phyloP scores from a whole-genome alignment of 495 filamentous ascomycete genomes.

The Penicillium odoratum region DNA sequence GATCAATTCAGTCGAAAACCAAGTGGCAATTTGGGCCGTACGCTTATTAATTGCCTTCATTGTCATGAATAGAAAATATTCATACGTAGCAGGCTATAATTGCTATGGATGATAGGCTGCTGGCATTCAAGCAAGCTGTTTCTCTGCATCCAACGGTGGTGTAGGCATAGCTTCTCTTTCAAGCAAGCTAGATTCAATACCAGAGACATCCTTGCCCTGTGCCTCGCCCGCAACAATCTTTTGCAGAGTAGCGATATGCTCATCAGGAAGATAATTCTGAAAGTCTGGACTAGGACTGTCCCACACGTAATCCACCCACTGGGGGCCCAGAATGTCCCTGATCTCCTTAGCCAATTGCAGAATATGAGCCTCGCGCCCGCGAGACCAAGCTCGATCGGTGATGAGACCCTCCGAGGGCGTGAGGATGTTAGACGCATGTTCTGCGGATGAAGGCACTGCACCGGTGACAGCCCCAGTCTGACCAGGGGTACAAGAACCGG shows the following conservation, averaged over 20 bases:
- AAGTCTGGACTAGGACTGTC: slow-evolving; percentile 62
- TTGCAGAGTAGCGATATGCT: slow-evolving; percentile 30
- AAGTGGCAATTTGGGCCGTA: too few species aligned
- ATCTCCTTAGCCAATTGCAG: slow-evolving; percentile 60
- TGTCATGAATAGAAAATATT: too few species aligned
- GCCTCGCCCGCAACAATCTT: slow-evolving; percentile 7
- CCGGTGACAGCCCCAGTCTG: slow-evolving; percentile 5
- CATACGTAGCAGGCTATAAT: too few species aligned
- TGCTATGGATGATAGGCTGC: not conserved
- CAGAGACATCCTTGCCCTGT: slow-evolving; percentile 4
- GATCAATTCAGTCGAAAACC: too few species aligned
- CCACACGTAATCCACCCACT: slow-evolving; percentile 76
- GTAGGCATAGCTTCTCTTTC: slow-evolving; percentile 27
- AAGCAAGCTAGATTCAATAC: slow-evolving; percentile 1
- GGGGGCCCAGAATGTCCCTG: slow-evolving; percentile 57
- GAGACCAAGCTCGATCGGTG: slow-evolving; percentile 60
- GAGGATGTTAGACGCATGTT: slow-evolving; percentile 22
- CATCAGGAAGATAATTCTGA: slow-evolving; percentile 52
- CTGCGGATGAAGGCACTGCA: slow-evolving; percentile 16
- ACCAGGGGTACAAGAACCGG: slow-evolving; percentile 20
- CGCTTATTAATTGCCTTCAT: too few species aligned
- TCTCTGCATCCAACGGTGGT: slow-evolving; percentile 33
- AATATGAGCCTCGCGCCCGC: slow-evolving; percentile 58
- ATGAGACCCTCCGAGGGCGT: slow-evolving; percentile 41
- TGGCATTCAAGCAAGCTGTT: slow-evolving; percentile 14